Evolutionary conservation across 2,329 filamentous ascomycete species (phyloP).

Genomic region (Penicillium occitanis): DNA sequence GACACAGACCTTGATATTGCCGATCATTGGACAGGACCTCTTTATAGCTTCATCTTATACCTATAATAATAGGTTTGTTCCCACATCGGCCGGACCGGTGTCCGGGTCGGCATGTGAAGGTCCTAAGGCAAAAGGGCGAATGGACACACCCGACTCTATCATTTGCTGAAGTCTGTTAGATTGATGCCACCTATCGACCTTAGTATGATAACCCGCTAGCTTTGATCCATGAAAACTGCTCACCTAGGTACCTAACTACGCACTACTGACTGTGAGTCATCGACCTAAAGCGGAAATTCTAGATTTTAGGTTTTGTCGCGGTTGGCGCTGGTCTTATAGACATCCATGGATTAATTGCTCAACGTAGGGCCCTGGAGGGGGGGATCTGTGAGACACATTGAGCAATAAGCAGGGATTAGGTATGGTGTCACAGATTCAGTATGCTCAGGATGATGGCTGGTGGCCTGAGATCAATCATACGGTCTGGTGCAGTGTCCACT

Average conservation of each 20-base stretch:
- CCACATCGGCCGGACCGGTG: constrained; percentile 6
- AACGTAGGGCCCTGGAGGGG: not conserved
- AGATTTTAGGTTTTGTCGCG: constrained; percentile 10
- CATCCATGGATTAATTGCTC: constrained; percentile 6
- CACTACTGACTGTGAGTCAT: constrained; percentile 1
- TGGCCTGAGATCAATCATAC: constrained; percentile 5
- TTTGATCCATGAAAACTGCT: not conserved
- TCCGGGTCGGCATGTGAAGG: constrained; percentile 14
- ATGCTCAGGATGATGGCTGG: not conserved
- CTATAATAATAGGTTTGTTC: not conserved
- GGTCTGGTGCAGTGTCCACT: not conserved
- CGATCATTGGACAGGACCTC: not conserved
- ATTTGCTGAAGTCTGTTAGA: constrained; percentile 1
- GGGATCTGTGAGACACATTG: constrained; percentile 10
- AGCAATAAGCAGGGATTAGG: not conserved
- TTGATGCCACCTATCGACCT: not conserved
- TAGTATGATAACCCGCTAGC: not conserved
- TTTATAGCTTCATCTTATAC: not conserved
- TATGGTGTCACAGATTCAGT: not conserved
- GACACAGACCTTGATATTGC: not conserved
- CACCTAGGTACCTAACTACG: not conserved
- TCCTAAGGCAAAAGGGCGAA: not conserved
- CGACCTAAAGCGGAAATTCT: not conserved
- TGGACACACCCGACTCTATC: constrained; percentile 6
- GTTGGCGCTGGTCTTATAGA: constrained; percentile 8